Evolutionary conservation across 495 filamentous ascomycete species (phyloP), one percentile per base, ranked within the genome.

Genomic region (Beverwykella pulmonaria): DNA sequence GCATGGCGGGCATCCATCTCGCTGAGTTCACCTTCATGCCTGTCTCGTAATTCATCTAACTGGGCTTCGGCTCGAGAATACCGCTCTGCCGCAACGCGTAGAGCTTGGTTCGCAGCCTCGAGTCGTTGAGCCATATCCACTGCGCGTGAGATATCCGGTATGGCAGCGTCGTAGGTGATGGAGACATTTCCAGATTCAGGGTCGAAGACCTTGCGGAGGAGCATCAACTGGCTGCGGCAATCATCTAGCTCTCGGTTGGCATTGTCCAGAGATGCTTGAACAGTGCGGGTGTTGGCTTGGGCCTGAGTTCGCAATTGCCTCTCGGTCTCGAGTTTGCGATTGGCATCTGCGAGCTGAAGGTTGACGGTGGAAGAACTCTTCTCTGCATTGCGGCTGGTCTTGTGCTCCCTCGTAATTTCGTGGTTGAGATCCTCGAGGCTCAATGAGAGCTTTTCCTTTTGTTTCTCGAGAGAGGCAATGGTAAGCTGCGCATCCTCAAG

Each of bases 361-460:
- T 87, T 90, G 27, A 88, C 83, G 25, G 84, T 88, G 1, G 93
- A 97, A n/a, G 92, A 89, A 14, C 86, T 84, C 70, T 96, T 94
- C 77, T 98, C 94, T 17, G 94, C 94, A 74, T 88, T 92, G 17
- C 94, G 88, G 67, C 87, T 96, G 41, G 87, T 87, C 78, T 97
- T 94, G 69, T 94, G 93, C 75, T 97, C 94, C 15, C 92, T 82
- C 26, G 87, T 89, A 39, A 97, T 84, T 76, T 98, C 93, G 74
- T 98, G 94, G 69, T 93, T 97, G 26, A 97, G 81, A 75, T 98
- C 94, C 72, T 98, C 94, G 15, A 97, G 75, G 70, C 82, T 92
- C 55, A 98, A 81, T 22, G 92, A 84, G 34, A 98, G 79, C 78
- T 97, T 98, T 77, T 98, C 94, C 61, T 96, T 92, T 75, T 96